Percentiles rank a stretch among this genome's conserved stretches.
Evolutionary conservation across 768 basidiomycete genomes (phyloP).

Genomic region (Mycena polygramma): DNA sequence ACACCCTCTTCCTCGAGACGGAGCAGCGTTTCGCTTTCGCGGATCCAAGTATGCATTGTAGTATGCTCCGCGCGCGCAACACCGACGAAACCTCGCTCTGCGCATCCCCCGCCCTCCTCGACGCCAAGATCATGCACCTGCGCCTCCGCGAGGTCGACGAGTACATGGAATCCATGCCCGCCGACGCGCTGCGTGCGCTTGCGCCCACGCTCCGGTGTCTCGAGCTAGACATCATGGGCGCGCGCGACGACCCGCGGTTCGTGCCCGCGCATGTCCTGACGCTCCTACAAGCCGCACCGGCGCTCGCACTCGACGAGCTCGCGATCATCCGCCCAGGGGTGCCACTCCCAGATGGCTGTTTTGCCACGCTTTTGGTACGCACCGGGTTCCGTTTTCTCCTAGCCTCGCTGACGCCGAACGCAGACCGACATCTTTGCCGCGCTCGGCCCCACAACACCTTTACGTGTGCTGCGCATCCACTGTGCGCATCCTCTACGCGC

Average conservation of each 20-base stretch:
- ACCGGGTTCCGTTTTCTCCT: not conserved
- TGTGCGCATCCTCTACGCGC: not conserved
- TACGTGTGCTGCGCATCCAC: not conserved
- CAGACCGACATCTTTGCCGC: not conserved
- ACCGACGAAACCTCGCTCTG: not conserved
- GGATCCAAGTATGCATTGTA: not conserved
- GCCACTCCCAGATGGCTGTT: not conserved
- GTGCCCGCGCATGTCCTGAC: not conserved
- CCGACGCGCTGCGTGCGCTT: not conserved
- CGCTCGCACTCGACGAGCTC: conserved; percentile 2
- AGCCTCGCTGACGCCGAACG: not conserved
- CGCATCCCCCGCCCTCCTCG: not conserved
- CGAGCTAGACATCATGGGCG: not conserved
- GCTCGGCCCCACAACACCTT: not conserved
- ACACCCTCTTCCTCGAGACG: not conserved
- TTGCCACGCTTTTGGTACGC: no score
- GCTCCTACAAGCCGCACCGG: not conserved
- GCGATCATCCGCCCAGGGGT: not conserved
- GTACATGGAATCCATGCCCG: not conserved
- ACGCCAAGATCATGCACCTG: not conserved
- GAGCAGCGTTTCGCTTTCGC: not conserved
- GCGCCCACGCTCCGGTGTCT: not conserved
- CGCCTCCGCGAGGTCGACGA: not conserved
- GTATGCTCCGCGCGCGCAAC: not conserved
- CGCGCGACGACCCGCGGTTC: no score